A percentile compares a stretch with the other conserved stretches of the same genome.
These are phyloP conservation scores for Przewalskia tangutica DNA, from an alignment of 257 asterid species.

Conservation along the genomic window DNA sequence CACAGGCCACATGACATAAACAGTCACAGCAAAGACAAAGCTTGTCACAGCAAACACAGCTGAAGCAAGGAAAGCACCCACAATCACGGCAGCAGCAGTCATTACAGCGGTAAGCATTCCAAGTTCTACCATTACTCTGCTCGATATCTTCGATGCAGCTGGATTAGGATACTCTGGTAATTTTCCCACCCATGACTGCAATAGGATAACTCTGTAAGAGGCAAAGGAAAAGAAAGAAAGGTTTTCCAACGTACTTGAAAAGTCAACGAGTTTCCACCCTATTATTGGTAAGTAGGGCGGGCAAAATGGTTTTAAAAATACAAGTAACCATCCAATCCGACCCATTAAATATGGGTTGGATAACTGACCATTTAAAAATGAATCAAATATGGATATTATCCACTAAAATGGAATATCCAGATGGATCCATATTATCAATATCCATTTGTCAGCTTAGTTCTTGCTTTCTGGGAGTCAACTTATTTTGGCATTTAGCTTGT, in stretches of 20 bases:
- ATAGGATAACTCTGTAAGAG: slow-evolving; percentile 11
- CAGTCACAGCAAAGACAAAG: slow-evolving; percentile 46
- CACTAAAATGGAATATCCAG: too few relatives aligned
- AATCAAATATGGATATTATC: too few relatives aligned
- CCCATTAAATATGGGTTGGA: too few relatives aligned
- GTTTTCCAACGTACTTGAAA: slow-evolving; percentile 7
- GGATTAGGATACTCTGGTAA: slow-evolving; percentile 80
- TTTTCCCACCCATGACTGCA: slow-evolving; percentile 82
- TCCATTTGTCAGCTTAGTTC: too few relatives aligned
- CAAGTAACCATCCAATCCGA: too few relatives aligned
- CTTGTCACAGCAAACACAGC: slow-evolving; percentile 77
- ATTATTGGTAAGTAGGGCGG: neutral
- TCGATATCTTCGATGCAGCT: slow-evolving; percentile 80
- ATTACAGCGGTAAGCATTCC: slow-evolving; percentile 70
- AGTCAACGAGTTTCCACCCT: neutral
- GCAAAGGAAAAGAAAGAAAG: slow-evolving; percentile 9
- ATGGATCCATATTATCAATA: too few relatives aligned
- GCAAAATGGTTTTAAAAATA: too few relatives aligned
- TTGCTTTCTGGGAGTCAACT: too few relatives aligned
- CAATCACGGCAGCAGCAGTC: slow-evolving; percentile 76
- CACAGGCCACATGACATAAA: slow-evolving; percentile 76
- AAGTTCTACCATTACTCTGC: slow-evolving; percentile 86
- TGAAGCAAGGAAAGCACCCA: slow-evolving; percentile 84
- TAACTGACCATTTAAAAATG: too few relatives aligned
- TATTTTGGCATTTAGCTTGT: too few relatives aligned